Conservation (phyloP, 139 green algal species). For the Limnomonas spitsbergensis region DNA sequence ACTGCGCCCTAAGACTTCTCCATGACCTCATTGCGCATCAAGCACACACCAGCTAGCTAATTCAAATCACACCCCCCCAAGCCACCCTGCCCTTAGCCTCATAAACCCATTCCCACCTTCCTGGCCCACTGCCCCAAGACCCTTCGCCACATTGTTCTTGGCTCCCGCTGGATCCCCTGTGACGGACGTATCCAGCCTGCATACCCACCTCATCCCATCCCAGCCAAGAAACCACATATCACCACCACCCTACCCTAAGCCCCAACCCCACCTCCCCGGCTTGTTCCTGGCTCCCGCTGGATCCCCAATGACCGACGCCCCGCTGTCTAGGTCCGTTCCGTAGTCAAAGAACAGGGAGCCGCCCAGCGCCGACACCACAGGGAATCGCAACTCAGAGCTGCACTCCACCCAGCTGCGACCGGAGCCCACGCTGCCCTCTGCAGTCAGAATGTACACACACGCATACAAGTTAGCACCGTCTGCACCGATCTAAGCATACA, state of each 20-base stretch:
- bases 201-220: too few relatives aligned
- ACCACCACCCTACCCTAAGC: too few relatives aligned
- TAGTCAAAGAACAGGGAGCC: constrained; percentile 87
- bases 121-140: too few relatives aligned
- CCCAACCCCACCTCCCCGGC: constrained; percentile 8
- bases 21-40: not conserved
- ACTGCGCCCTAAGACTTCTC: too few relatives aligned
- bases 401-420: constrained; percentile 78
- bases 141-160: constrained; percentile 41
- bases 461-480: not conserved
- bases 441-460: not conserved
- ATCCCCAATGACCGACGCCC: constrained; percentile 81
- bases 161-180: constrained; percentile 84
- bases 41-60: not conserved
- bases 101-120: too few relatives aligned
- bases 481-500: not conserved
- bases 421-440: constrained; percentile 87
- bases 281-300: constrained; percentile 74
- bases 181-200: constrained; percentile 61
- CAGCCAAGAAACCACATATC: too few relatives aligned
- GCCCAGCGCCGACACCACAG: constrained; percentile 62
- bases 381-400: constrained; percentile 77
- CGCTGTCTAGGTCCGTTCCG: constrained; percentile 86
- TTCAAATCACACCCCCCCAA: not conserved
- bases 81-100: not conserved